Evolutionary conservation across 805 yeast species (phyloP).

Genomic region (Wickerhamomyces chambardii): DNA sequence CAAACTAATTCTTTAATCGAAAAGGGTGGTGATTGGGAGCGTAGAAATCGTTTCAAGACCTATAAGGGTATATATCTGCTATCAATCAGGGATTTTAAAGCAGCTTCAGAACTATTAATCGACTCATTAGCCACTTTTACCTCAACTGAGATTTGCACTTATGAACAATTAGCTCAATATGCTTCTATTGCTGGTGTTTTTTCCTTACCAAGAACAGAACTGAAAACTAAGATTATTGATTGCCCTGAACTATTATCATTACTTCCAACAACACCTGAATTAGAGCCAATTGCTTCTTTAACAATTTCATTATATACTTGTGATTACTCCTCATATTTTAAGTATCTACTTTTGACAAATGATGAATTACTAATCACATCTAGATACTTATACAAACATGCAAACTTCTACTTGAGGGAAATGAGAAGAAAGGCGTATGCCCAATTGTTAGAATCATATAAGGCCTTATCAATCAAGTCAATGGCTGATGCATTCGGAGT

Average conservation of each 20-base stretch:
- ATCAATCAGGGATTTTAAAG: slow-evolving; percentile 79
- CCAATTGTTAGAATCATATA: slow-evolving; percentile 90
- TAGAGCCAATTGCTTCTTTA: slow-evolving; percentile 76
- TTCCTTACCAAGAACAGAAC: slow-evolving; percentile 71
- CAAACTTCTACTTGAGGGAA: slow-evolving; percentile 81
- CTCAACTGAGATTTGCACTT: slow-evolving; percentile 80
- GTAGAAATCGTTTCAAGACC: slow-evolving; percentile 90
- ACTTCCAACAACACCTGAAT: slow-evolving; percentile 55
- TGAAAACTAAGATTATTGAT: slow-evolving; percentile 80
- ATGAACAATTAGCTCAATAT: slow-evolving; percentile 83
- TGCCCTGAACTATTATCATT: slow-evolving; percentile 89
- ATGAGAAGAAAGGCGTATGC: slow-evolving; percentile 93
- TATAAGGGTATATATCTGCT: slow-evolving; percentile 78
- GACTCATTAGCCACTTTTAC: slow-evolving; percentile 95
- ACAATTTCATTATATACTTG: slow-evolving; percentile 84
- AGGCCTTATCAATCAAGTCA: slow-evolving; percentile 78
- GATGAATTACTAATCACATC: slow-evolving; percentile 59
- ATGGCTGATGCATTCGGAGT: slow-evolving; percentile 95
- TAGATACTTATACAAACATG: slow-evolving; percentile 66
- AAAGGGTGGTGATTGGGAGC: slow-evolving; percentile 99
- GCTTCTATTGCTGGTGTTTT: slow-evolving; percentile 86
- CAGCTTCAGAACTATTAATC: slow-evolving; percentile 77
- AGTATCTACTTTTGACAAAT: slow-evolving; percentile 66
- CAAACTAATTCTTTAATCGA: slow-evolving; percentile 72
- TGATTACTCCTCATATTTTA: slow-evolving; percentile 76